phyloP scores from a whole-genome alignment of 345 rosid genomes.

The Abelmoschus esculentus region DNA sequence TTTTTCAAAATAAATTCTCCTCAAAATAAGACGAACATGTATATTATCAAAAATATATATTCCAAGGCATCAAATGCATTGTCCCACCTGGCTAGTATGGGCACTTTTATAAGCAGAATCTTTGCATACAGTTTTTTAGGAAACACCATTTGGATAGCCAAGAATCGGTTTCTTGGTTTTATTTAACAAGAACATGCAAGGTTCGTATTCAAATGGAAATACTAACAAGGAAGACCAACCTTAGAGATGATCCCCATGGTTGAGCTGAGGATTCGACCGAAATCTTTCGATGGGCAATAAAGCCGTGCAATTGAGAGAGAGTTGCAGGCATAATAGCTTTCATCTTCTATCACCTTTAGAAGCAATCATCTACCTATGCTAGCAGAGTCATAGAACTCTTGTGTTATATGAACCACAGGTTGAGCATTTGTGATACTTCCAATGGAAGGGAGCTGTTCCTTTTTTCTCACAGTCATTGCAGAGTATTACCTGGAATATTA shows the following conservation, averaged over 20 bases:
- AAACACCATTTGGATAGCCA: not conserved
- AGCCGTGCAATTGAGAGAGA: not conserved
- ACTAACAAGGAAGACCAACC: not conserved
- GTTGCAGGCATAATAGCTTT: not conserved
- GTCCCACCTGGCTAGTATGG: not conserved
- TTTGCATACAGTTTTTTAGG: not conserved
- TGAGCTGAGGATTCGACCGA: not conserved
- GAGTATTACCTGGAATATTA: conserved; percentile 34
- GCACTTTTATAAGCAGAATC: not conserved
- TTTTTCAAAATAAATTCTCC: too few species aligned
- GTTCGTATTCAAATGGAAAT: not conserved
- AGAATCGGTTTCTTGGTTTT: not conserved
- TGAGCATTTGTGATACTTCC: conserved; percentile 62
- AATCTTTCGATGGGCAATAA: not conserved
- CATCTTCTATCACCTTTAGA: not conserved
- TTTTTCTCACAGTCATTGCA: conserved; percentile 72
- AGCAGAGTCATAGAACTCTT: conserved; percentile 32
- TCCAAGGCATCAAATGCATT: not conserved
- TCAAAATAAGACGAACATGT: too few species aligned
- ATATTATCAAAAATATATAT: too few species aligned
- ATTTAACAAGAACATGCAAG: not conserved
- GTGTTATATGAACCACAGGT: conserved; percentile 62
- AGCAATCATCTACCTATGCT: not conserved
- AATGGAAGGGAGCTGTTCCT: conserved; percentile 54
- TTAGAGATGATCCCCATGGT: not conserved